Base-by-base conservation (phyloP, 139 green algal genomes). In the Tetradesmus lagerheimii region DNA sequence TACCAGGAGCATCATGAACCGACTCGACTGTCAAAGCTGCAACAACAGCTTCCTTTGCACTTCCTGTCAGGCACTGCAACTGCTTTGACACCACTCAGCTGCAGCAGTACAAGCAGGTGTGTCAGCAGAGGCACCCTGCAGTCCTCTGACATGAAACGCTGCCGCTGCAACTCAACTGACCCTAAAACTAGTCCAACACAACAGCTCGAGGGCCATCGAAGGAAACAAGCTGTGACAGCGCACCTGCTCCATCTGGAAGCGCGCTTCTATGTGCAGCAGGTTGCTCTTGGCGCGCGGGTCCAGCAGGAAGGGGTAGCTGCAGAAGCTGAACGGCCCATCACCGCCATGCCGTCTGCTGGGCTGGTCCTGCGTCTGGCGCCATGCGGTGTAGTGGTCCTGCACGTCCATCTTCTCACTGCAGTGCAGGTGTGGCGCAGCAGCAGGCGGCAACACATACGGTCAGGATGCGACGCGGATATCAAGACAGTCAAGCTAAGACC, bases 261-360 rank as follows among this genome's bases (percentile, higher is more conserved):
- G 91, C 1, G 95, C 95, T 89, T 97, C 95, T 20, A 95, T 93
- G 74, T 95, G 96, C 89, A 99, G 94, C 89, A 99, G 93, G 91
- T 97, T 97, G 93, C 85, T 95, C 94, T 99, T 99, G 82, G 97
- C 97, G 38, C 95, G 89, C 0, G 96, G 93, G 91, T 98, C 96
- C 74, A 99, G 95, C 87, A 99, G 93, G 93, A 98, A 99, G 74
- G 97, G 96, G 94, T 97, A 99, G 90, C 89, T 96, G 94, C 97
- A 99, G 90, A 99, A 98, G 82, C 93, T 97, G 91, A 99, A 98
- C 85, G 96, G 96, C 38, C 95, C 95, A 77, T 98, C 96, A 75
- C 79, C 62, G 64, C 87, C 90, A 16, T 89, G 80, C 20, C 90
- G 84, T 2, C 78, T 67, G 76, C 62, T 45, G n/a, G 84, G 83